Evolutionary conservation across 2,329 filamentous ascomycete species (phyloP), one percentile per base, ranked within the genome.

Genomic region (Lojkania enalia): DNA sequence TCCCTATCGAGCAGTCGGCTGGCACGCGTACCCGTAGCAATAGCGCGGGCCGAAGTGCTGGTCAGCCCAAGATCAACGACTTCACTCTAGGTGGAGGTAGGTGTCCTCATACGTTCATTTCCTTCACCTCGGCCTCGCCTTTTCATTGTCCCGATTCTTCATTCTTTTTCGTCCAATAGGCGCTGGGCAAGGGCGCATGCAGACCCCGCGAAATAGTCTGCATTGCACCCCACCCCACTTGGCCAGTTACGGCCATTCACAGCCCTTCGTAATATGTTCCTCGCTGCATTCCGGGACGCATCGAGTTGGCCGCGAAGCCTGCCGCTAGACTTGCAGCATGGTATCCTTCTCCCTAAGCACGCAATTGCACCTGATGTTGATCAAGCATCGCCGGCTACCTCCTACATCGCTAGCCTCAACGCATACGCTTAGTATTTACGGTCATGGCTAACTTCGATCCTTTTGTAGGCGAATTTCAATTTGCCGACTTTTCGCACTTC

Each of bases 401-500:
- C 30, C 30, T 37, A 16, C 36, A 43, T 46, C 43, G 39, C 52
- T 36, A n/a, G 35, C 37, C 37, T 20, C 44, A 29, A 43, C 44
- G 25, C 33, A 20, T 21, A 5, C 16, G 9, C 6, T 33, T 16
- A 16, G 6, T 11, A 4, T 25, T 19, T 25, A 41, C 46, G 38
- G 46, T 49, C 46, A 69, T 69, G 59, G 54, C 67, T 69, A 63
- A 70, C 60, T 61, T 61, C 50, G 60, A 65, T 32, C 41, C 61
- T 30, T 67, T 65, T 42, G 50, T 58, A 73, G 66, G 64, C 57
- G 67, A 73, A 55, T 77, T 71, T 59, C 69, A 71, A 46, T 77
- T 75, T 54, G 61, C 67, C 61, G 74, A 77, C 55, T 76, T 76
- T 57, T 66, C 69, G 43, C 64, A 64, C 55, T 74, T 73, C 48